Evolutionary conservation across 108 stramenopile genomes (phyloP), one percentile per base, ranked within the genome.

Genomic region (Pseudonitzschia multistriata): DNA sequence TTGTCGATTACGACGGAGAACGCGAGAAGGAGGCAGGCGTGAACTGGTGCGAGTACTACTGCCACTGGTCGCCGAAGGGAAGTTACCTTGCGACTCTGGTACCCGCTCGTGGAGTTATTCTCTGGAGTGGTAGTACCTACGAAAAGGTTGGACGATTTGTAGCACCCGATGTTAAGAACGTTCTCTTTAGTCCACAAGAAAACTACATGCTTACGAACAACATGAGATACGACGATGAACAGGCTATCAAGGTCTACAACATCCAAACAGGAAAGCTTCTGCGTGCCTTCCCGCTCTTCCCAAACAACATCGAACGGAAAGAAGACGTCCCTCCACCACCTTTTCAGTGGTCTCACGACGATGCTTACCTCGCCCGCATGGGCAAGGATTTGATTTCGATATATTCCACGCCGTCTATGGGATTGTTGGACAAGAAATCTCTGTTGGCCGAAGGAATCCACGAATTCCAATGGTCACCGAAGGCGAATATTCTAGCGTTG

Each of bases 381-480:
- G 94, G 97, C 34, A 79, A 88, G 61, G 88, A 87, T 54, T 68
- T 92, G n/a, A 92, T 98, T 71, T 90, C 93, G 35, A 83, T 98
- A 49, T 97, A 88, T 74, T 89, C 89, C 73, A 87, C 92, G 5
- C 97, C 96, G 15, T 71, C 79, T 33, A 96, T 97, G 95, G 70
- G 82, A 62, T 84, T 98, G 49, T 82, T 98, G 45, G 96, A 96
- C 70, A 88, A 85, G 62, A 93, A 92, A 24, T 96, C 95, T 1
- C 80, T 97, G 17, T 79, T 81, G 19, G 86, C 95, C 28, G 95
- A 96, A 53, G 97, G 96, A 24, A 89, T 97, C 54, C 75, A 79
- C 61, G 98, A 97, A 67, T 98, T 97, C 72, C 92, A 96, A 66
- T 98, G 96, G 90, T 90, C 86, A 45, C 98, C 98, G 25, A 91